Evolutionary conservation across 306 rosid species (phyloP).

Genomic region (Casuarina equisetifolia): DNA sequence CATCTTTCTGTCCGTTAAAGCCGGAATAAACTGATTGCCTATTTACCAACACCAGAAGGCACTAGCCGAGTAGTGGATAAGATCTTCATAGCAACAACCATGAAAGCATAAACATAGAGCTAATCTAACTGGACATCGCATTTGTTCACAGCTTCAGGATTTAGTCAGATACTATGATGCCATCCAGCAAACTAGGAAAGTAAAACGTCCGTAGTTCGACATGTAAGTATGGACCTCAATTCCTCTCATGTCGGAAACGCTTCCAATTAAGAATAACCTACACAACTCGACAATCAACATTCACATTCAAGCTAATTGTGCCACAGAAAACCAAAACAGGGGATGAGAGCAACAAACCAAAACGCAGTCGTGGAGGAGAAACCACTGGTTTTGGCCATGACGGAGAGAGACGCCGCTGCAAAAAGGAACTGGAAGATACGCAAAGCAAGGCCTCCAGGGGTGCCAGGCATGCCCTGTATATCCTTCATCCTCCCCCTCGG

Average conservation of each 20-base stretch:
- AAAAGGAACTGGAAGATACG: constrained; percentile 41
- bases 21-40: no score
- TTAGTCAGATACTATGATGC: neutral
- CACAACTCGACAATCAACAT: no score
- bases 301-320: no score
- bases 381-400: constrained; percentile 41
- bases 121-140: no score
- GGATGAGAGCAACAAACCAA: constrained; percentile 19
- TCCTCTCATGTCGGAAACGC: no score
- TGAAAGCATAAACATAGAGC: no score
- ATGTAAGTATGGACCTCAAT: no score
- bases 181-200: neutral
- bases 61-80: no score
- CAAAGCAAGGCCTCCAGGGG: constrained; percentile 34
- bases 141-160: neutral
- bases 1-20: no score
- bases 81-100: no score
- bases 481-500: constrained; percentile 42
- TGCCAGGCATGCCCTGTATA: constrained; percentile 51
- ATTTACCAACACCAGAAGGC: neutral
- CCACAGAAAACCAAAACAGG: neutral
- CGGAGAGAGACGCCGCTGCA: constrained; percentile 32
- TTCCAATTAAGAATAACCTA: no score
- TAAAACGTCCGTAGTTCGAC: neutral
- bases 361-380: constrained; percentile 43